Evolutionary conservation across 768 basidiomycete genomes (phyloP).

Genomic region (Hebeloma cylindrosporum): DNA sequence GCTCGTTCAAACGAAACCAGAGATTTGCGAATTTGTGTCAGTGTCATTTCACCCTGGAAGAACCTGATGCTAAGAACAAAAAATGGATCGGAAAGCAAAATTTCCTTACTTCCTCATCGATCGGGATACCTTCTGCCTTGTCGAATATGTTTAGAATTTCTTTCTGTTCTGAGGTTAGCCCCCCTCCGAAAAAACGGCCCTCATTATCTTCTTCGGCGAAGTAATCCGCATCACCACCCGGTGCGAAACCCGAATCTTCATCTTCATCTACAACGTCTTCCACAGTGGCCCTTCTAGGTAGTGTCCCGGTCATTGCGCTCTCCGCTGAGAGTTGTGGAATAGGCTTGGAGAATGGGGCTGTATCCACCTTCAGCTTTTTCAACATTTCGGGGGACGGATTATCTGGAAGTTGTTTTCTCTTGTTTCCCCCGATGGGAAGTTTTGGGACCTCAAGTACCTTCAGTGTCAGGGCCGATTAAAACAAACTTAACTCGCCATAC

Average conservation of each 20-base stretch:
- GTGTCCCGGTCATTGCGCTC: conserved; percentile 24
- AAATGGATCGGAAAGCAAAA: background rate
- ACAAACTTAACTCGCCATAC: too few relatives aligned
- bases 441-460: conserved; percentile 54
- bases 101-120: conserved; percentile 64
- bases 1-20: conserved; percentile 84
- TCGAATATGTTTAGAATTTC: conserved; percentile 96
- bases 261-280: conserved; percentile 64
- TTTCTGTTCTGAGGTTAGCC: conserved; percentile 90
- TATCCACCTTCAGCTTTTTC: conserved; percentile 72
- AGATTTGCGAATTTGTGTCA: conserved; percentile 69
- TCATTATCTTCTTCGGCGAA: conserved; percentile 90
- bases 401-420: conserved; percentile 75
- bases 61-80: background rate
- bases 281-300: conserved; percentile 48
- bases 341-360: conserved; percentile 12
- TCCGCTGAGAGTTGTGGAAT: conserved; percentile 9
- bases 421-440: conserved; percentile 60
- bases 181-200: conserved; percentile 92
- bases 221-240: conserved; percentile 88
- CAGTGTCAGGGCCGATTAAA: too few relatives aligned
- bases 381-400: conserved; percentile 80
- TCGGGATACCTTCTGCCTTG: conserved; percentile 58
- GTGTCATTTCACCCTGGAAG: conserved; percentile 58
- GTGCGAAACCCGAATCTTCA: conserved; percentile 58